Base-by-base conservation (phyloP, 345 rosid genomes). In the Lepidium africanum region DNA sequence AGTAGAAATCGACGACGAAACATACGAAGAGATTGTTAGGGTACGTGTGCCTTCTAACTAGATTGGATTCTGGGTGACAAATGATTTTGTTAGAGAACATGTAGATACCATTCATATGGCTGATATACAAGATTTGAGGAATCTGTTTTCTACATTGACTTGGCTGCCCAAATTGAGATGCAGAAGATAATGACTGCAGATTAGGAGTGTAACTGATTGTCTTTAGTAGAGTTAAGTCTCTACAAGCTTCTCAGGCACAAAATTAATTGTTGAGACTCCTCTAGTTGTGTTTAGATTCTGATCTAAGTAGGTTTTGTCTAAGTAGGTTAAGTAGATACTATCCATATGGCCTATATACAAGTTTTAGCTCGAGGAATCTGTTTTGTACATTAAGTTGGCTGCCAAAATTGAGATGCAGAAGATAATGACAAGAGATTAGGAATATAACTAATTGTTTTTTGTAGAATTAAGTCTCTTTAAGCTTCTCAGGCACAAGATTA, bases 21-120 rank as follows among this genome's bases (percentile, higher is more conserved):
- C 99, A 5, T 95, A 95, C 55, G 99, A 95, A 78, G 99, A 91
- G 84, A 95, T 95, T 74, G 97, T 91, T 51, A 82, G 99, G 90
- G 99, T 91, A 87, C 41, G 85, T 70, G 41, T 62, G n/a, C 41
- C 46, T 17, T 27, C 53, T 45, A 3, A 32, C 32, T 38, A 54
- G 2, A 3, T 25, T 5, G 17, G 14, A 10, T 70, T 47, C n/a
- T 38, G 30, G 35, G 40, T 41, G 62, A 10, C n/a, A 15, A 25
- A 38, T 10, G n/a, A 19, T 35, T 17, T 10, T 61, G 39, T 40
- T 53, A 10, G 17, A 61, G 55, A 51, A 48, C 49, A 14, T 25
- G 4, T 30, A 30, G 33, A 30, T 30, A 30, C 33, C 37, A 30
- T 25, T 38, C 47, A 11, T 59, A 8, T 68, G 7, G 12, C 25